Evolutionary conservation across 2,329 filamentous ascomycete genomes (phyloP).

Genomic region (Metarhizium anisopliae): DNA sequence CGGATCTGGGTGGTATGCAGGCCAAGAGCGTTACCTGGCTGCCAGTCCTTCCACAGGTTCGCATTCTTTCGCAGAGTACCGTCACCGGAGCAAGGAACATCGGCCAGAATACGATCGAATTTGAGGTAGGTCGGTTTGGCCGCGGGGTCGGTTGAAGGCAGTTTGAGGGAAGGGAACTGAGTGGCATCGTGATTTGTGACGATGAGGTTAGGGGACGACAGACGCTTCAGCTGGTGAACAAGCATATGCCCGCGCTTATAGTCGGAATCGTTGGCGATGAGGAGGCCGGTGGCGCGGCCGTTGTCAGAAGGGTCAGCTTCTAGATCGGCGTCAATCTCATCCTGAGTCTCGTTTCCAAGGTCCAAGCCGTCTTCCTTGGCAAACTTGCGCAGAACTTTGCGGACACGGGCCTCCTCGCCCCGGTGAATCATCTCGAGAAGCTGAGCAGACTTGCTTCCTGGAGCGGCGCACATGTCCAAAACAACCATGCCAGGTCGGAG

Average conservation of each 20-base stretch:
- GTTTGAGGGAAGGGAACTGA: slow-evolving; percentile 83
- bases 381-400: slow-evolving; percentile 57
- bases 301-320: slow-evolving; percentile 59
- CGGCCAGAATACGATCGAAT: slow-evolving; percentile 91
- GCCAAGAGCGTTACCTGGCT: slow-evolving; percentile 75
- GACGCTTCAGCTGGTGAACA: slow-evolving; percentile 92
- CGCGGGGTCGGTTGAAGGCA: slow-evolving; percentile 52
- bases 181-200: slow-evolving; percentile 98
- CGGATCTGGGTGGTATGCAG: slow-evolving; percentile 80
- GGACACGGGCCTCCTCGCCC: slow-evolving; percentile 81
- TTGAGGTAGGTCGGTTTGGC: slow-evolving; percentile 68
- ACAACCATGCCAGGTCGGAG: slow-evolving; percentile 86
- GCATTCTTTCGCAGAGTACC: slow-evolving; percentile 90
- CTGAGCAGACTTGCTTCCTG: slow-evolving; percentile 94
- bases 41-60: slow-evolving; percentile 94
- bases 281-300: slow-evolving; percentile 79
- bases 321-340: slow-evolving; percentile 41
- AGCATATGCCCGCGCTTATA: slow-evolving; percentile 97
- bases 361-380: slow-evolving; percentile 52
- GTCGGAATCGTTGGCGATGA: slow-evolving; percentile 94
- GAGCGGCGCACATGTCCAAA: slow-evolving; percentile 91
- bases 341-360: slow-evolving; percentile 36
- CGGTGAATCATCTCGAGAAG: slow-evolving; percentile 88
- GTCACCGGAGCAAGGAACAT: slow-evolving; percentile 95
- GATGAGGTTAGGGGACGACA: slow-evolving; percentile 92